Conservation (phyloP, 2,329 filamentous ascomycete genomes). For the Monosporascus sp. region DNA sequence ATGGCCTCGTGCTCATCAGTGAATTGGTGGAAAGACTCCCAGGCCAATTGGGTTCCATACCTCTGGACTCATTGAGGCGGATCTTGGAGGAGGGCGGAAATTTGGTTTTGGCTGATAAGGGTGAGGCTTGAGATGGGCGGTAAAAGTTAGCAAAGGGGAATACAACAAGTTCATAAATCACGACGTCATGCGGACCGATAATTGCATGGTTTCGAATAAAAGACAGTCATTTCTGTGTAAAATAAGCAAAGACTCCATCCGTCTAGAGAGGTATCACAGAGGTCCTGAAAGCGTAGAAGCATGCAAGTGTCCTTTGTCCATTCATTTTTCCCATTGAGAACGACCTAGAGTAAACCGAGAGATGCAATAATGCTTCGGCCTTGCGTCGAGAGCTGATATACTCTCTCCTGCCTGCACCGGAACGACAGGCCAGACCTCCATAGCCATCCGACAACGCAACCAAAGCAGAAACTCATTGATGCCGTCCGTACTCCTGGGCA, state of each 20-base stretch:
- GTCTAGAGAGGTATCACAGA: neutral
- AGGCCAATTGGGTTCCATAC: conserved; percentile 34
- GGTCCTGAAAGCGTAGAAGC: neutral
- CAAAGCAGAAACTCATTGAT: conserved; percentile 31
- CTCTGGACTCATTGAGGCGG: conserved; percentile 38
- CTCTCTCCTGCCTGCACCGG: conserved; percentile 18
- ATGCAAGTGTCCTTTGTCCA: conserved; percentile 17
- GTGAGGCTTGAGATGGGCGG: neutral
- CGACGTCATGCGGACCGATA: conserved; percentile 4
- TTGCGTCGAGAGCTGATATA: conserved; percentile 13
- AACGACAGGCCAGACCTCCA: conserved; percentile 23
- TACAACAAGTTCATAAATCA: neutral
- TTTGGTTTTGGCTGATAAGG: conserved; percentile 30
- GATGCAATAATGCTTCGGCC: conserved; percentile 26
- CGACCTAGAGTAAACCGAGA: conserved; percentile 28
- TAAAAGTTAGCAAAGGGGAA: neutral
- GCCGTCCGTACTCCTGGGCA: conserved; percentile 32
- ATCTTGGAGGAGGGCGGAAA: conserved; percentile 47
- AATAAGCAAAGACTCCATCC: neutral
- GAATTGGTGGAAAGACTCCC: conserved; percentile 46
- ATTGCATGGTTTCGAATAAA: neutral
- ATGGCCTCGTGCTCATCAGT: conserved; percentile 53
- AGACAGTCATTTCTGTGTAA: no score
- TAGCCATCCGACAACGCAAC: conserved; percentile 26
- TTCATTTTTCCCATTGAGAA: conserved; percentile 27